phyloP scores from a whole-genome alignment of 495 filamentous ascomycete species.

The Pseudotulostoma volvatum region DNA sequence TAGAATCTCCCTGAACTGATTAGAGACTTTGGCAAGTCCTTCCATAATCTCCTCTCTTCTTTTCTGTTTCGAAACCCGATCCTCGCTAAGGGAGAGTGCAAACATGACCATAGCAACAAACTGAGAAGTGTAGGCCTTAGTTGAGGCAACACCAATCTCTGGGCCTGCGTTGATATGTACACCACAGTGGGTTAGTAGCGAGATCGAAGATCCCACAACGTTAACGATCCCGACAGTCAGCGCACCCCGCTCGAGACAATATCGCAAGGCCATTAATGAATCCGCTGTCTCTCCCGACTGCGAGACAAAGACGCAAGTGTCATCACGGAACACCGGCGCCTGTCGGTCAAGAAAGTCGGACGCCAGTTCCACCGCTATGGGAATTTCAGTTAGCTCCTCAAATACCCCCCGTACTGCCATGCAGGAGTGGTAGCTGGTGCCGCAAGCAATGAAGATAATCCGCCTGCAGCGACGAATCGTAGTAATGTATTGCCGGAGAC shows the following conservation, averaged over 20 bases:
- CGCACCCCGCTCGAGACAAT: constrained; percentile 92
- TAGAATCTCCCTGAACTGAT: constrained; percentile 81
- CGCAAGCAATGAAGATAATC: constrained; percentile 96
- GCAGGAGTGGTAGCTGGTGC: constrained; percentile 95
- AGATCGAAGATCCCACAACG: constrained; percentile 94
- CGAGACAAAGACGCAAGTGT: constrained; percentile 97
- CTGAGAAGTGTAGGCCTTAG: constrained; percentile 97
- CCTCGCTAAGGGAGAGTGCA: constrained; percentile 85
- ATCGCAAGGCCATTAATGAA: constrained; percentile 88
- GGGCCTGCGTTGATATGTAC: constrained; percentile 98
- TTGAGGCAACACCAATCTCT: constrained; percentile 96
- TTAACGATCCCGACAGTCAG: constrained; percentile 97
- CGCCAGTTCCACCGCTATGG: constrained; percentile 88
- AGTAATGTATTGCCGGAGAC: constrained; percentile 83
- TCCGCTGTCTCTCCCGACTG: constrained; percentile 99
- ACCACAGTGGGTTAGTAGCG: constrained; percentile 95
- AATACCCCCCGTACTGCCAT: constrained; percentile 98
- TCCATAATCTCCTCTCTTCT: constrained; percentile 95
- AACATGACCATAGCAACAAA: constrained; percentile 99
- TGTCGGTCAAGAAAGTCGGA: constrained; percentile 96
- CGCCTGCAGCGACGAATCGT: constrained; percentile 92
- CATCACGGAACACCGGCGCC: constrained; percentile 97
- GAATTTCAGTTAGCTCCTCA: constrained; percentile 95
- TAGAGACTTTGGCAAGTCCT: constrained; percentile 68
- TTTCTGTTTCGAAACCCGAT: constrained; percentile 86